Evolutionary conservation across 2,329 filamentous ascomycete genomes (phyloP), one percentile per base, ranked within the genome.

Genomic region (Paradendryphiella salina): DNA sequence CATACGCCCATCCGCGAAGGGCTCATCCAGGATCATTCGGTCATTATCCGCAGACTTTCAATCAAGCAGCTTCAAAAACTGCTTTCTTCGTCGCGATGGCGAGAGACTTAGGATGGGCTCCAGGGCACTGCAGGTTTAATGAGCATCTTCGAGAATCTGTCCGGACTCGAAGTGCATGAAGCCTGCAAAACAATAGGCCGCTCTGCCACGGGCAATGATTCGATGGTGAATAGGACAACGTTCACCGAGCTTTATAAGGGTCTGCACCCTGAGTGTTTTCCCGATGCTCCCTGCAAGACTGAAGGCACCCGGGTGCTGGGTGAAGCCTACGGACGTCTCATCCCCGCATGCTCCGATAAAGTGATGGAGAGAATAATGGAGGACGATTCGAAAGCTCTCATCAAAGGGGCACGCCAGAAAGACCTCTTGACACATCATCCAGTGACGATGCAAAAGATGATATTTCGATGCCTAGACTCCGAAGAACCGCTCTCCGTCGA

Each of bases 121-220:
- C 68, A 66, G 2, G 63, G 61, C 7, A 54, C 46, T 4, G n/a
- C 23, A 17, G 69, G 67, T 4, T n/a, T 71, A n/a, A 43, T 69
- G 5, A 51, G 54, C 2, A 34, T 69, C 2, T 52, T 66, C 33
- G 55, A 40, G 10, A 46, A 62, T 15, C 49, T 71, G 5, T 71
- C 66, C 0, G 66, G 70, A 9, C 18, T 36, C 1, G 66, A 72
- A 21, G 53, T 70, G 1, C 52, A 45, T 9, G 21, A 50, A 15
- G 48, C 61, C 1, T 69, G 63, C 31, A 52, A 40, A 14, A 56
- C 52, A 0, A 58, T 72, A 2, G 56, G 54, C 2, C 28, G 48
- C 13, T 60, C 39, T 36, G 59, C 41, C 8, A 61, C 31, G 38
- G 54, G 54, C 2, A 18, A 32, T 1, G 59, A 65, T 11, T 4